A percentile compares a stretch with the other conserved stretches of the same genome.
phyloP scores from a whole-genome alignment of 1,284 basidiomycete species.

The Irpex sp. region DNA sequence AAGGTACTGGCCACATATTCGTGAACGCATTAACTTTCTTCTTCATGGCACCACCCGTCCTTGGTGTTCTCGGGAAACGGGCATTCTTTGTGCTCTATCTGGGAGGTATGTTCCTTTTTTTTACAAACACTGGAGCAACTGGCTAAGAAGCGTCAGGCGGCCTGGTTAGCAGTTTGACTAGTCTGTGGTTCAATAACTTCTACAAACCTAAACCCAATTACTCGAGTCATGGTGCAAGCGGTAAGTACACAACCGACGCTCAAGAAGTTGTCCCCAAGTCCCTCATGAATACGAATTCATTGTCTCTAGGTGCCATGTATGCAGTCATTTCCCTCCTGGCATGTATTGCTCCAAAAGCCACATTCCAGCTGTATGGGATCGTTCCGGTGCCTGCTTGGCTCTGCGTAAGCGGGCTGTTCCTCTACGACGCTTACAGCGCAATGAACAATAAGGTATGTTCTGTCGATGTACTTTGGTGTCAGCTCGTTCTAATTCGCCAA shows the following conservation, averaged over 20 bases:
- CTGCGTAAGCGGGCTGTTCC: constrained; percentile 71
- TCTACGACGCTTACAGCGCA: constrained; percentile 60
- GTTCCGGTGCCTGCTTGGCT: constrained; percentile 85
- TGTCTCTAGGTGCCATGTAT: constrained; percentile 63
- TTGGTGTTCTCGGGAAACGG: constrained; percentile 66
- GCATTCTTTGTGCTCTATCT: constrained; percentile 79
- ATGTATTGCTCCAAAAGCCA: constrained; percentile 63
- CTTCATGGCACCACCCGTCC: constrained; percentile 73
- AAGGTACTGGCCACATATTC: constrained; percentile 58
- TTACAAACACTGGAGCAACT: neutral
- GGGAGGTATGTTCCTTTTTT: constrained; percentile 43
- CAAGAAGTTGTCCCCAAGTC: neutral
- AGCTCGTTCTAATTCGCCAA: constrained; percentile 5
- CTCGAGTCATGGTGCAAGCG: constrained; percentile 73
- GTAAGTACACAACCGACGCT: constrained; percentile 30
- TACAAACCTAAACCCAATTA: constrained; percentile 38
- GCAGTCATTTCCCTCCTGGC: constrained; percentile 71
- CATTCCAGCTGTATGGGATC: constrained; percentile 79
- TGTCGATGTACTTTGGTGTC: constrained; percentile 2
- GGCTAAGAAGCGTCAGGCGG: constrained; percentile 44
- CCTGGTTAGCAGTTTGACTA: constrained; percentile 55
- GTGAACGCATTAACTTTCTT: constrained; percentile 81
- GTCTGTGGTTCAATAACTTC: constrained; percentile 53
- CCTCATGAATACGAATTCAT: neutral
- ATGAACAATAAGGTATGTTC: constrained; percentile 35